These are phyloP conservation scores for Eimeria necatrix DNA, from an alignment of 169 alveolate species.

Conservation along the genomic window DNA sequence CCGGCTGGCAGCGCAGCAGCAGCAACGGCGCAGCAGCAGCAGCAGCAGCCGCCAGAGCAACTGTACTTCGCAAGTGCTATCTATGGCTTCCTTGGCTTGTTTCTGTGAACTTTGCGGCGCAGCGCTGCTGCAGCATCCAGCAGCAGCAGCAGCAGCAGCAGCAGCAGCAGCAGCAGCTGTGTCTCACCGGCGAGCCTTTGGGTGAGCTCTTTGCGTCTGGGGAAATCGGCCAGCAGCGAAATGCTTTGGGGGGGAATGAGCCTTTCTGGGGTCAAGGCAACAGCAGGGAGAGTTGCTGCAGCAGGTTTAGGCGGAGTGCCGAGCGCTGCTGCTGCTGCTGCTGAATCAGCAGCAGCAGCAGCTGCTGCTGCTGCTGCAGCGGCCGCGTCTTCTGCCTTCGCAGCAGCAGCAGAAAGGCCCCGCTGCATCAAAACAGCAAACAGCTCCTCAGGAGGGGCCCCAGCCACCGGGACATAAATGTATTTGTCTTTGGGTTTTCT, in stretches of 20 bases:
- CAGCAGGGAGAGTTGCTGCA: not conserved
- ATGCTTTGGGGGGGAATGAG: not conserved
- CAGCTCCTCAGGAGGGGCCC: conserved; percentile 1
- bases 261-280: not conserved
- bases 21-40: not conserved
- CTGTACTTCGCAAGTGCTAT: too few relatives aligned
- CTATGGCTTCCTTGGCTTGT: too few relatives aligned
- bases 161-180: conserved; percentile 14
- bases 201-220: not conserved
- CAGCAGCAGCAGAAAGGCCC: conserved; percentile 39
- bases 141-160: not conserved
- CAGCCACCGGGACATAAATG: not conserved
- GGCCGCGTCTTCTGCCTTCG: not conserved
- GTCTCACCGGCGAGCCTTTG: not conserved
- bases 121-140: too few relatives aligned
- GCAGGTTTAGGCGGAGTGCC: not conserved
- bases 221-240: not conserved
- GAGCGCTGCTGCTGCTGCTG: conserved; percentile 33
- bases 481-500: conserved; percentile 38
- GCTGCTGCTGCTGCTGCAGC: conserved; percentile 35
- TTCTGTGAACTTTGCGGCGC: too few relatives aligned
- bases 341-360: conserved; percentile 2
- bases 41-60: not conserved
- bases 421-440: not conserved
- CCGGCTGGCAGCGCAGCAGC: not conserved